Percentiles rank a stretch among this genome's conserved stretches.
phyloP scores from a whole-genome alignment of 441 rosid species.

The Populus tomentosa region DNA sequence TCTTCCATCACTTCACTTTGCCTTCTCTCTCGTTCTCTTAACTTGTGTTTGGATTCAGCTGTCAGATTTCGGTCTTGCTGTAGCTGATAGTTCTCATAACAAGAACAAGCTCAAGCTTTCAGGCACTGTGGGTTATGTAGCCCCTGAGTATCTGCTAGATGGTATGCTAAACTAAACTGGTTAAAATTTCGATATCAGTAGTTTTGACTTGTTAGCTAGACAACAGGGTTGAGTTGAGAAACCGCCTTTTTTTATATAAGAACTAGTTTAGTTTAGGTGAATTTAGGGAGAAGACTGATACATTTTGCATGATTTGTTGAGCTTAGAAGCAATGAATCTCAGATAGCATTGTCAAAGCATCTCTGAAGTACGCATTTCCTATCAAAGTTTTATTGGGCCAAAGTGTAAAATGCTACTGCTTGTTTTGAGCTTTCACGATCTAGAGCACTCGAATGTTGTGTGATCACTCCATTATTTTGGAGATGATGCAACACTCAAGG shows the following conservation, averaged over 20 bases:
- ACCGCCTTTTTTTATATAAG: not conserved
- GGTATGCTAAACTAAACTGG: constrained; percentile 38
- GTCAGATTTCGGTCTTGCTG: constrained; percentile 95
- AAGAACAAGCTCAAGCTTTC: constrained; percentile 77
- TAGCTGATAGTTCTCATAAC: constrained; percentile 58
- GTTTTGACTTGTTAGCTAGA: not conserved
- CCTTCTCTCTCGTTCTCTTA: constrained; percentile 1
- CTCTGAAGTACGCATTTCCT: not conserved
- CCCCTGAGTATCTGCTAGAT: constrained; percentile 86
- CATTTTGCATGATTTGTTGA: not conserved
- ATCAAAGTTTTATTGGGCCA: not conserved
- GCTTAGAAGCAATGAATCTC: not conserved
- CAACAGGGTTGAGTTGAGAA: not conserved
- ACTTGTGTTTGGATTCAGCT: constrained; percentile 45
- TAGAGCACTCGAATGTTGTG: not conserved
- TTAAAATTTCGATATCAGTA: constrained; percentile 4
- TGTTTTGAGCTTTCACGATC: not conserved
- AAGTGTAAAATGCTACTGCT: not conserved
- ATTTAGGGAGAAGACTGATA: not conserved
- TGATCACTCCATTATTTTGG: not conserved
- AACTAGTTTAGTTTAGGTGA: not conserved
- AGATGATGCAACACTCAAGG: not conserved
- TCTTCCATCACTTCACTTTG: constrained; percentile 3
- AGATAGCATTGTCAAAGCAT: not conserved
- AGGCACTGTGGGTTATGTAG: constrained; percentile 88